Evolutionary conservation across 140 eudicot species (phyloP).

Genomic region (Flaveria floridana): DNA sequence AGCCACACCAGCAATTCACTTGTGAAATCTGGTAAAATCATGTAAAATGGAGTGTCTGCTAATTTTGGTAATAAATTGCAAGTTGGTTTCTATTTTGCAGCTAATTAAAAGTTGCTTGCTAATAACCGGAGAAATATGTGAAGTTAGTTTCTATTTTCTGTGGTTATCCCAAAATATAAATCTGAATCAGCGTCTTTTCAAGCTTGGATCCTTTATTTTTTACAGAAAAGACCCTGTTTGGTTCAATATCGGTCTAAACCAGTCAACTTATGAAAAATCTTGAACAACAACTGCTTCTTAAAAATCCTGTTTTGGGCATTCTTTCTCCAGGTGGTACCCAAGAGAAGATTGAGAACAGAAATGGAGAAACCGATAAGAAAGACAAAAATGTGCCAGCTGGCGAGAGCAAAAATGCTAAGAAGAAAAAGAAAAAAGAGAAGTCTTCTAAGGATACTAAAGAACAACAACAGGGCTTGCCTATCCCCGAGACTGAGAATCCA

Average conservation of each 20-base stretch:
- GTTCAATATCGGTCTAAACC: not conserved
- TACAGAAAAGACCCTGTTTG: not conserved
- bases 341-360: slow-evolving; percentile 44
- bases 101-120: not conserved
- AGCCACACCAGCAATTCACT: not conserved
- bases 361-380: slow-evolving; percentile 58
- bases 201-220: not conserved
- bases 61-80: not conserved
- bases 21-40: not conserved
- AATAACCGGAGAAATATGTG: not conserved
- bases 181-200: not conserved
- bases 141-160: not conserved
- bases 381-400: slow-evolving; percentile 44
- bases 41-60: not conserved
- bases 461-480: slow-evolving; percentile 46
- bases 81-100: not conserved
- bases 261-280: not conserved
- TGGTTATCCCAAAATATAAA: not conserved
- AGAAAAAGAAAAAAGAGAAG: slow-evolving; percentile 83
- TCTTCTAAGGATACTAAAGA: slow-evolving; percentile 62
- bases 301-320: not conserved
- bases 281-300: not conserved
- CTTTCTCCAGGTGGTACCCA: slow-evolving; percentile 45
- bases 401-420: slow-evolving; percentile 65
- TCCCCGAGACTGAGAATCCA: slow-evolving; percentile 35